Percentiles rank a stretch among this genome's conserved stretches.
Conservation (phyloP, 305 asterid genomes). For the Fraxinus ornus region DNA sequence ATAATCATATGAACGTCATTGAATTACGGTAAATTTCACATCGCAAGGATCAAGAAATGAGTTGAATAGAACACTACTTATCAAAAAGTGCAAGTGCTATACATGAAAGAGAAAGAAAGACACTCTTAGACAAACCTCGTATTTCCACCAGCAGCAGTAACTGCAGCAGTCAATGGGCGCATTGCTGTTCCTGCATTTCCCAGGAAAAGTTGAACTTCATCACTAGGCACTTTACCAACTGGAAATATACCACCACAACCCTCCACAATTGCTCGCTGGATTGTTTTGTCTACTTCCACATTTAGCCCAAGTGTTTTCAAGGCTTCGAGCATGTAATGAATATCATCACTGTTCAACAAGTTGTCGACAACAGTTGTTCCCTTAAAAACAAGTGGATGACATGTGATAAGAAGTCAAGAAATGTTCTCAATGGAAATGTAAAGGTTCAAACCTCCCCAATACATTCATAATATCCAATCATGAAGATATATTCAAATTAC, state of each 20-base stretch:
- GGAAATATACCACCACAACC: conserved; percentile 91
- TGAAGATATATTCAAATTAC: conserved; percentile 8
- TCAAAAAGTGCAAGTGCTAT: background rate
- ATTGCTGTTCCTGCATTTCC: conserved; percentile 99
- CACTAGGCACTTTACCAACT: conserved; percentile 63
- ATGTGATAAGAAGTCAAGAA: background rate
- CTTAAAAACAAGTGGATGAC: conserved; percentile 38
- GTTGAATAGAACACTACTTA: background rate
- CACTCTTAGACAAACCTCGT: conserved; percentile 45
- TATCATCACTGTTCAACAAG: conserved; percentile 86
- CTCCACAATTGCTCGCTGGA: conserved; percentile 76
- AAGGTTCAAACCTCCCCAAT: background rate
- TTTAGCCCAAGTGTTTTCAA: conserved; percentile 81
- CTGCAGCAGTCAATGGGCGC: conserved; percentile 99
- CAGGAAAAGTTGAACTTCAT: conserved; percentile 87
- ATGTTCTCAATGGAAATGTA: background rate
- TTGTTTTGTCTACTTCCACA: conserved; percentile 73
- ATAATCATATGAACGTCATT: background rate
- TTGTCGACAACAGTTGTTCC: conserved; percentile 95
- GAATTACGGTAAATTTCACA: background rate
- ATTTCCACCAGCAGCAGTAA: conserved; percentile 90
- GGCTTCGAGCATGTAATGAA: conserved; percentile 94
- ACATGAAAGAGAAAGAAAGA: conserved; percentile 14
- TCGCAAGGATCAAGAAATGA: conserved; percentile 4
- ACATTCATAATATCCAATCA: background rate